Evolutionary conservation across 2,329 filamentous ascomycete genomes (phyloP).

Genomic region (Phyllosticta citrichinensis): DNA sequence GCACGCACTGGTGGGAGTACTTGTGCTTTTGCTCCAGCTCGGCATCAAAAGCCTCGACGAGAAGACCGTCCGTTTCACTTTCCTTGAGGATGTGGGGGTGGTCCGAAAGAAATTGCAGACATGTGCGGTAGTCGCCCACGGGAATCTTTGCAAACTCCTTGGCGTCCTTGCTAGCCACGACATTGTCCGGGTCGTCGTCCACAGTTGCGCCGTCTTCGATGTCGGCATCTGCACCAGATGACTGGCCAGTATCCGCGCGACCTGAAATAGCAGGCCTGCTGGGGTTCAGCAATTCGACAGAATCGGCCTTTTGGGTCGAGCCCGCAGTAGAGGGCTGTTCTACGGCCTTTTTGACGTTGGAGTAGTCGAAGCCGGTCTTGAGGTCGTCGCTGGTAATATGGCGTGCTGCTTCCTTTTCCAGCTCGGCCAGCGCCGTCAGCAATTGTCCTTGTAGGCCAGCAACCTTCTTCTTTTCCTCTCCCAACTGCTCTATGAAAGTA

Average conservation of each 20-base stretch:
- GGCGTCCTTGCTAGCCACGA: slow-evolving; percentile 68
- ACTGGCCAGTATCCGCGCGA: slow-evolving; percentile 35
- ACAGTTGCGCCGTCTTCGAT: slow-evolving; percentile 44
- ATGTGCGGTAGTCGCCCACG: slow-evolving; percentile 60
- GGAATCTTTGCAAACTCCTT: slow-evolving; percentile 74
- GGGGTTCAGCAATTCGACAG: slow-evolving; percentile 68
- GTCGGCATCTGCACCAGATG: slow-evolving; percentile 52
- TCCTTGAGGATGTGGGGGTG: slow-evolving; percentile 74
- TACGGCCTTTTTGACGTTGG: slow-evolving; percentile 48
- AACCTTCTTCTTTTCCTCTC: slow-evolving; percentile 68
- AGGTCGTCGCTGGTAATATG: slow-evolving; percentile 93
- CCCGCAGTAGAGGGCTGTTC: slow-evolving; percentile 22
- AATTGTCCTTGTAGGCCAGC: slow-evolving; percentile 67
- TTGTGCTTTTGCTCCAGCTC: slow-evolving; percentile 68
- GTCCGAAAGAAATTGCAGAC: slow-evolving; percentile 65
- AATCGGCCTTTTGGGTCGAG: slow-evolving; percentile 29
- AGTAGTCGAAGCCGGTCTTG: slow-evolving; percentile 84
- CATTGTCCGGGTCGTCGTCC: slow-evolving; percentile 58
- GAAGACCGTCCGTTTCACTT: slow-evolving; percentile 78
- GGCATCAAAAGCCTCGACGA: slow-evolving; percentile 85
- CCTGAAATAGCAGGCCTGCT: slow-evolving; percentile 26
- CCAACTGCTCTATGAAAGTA: slow-evolving; percentile 69
- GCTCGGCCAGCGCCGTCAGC: slow-evolving; percentile 59
- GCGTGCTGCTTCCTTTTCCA: slow-evolving; percentile 73
- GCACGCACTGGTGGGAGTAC: slow-evolving; percentile 77